Conservation (phyloP, 2,329 filamentous ascomycete species). For the Paraphoma chrysanthemicola region DNA sequence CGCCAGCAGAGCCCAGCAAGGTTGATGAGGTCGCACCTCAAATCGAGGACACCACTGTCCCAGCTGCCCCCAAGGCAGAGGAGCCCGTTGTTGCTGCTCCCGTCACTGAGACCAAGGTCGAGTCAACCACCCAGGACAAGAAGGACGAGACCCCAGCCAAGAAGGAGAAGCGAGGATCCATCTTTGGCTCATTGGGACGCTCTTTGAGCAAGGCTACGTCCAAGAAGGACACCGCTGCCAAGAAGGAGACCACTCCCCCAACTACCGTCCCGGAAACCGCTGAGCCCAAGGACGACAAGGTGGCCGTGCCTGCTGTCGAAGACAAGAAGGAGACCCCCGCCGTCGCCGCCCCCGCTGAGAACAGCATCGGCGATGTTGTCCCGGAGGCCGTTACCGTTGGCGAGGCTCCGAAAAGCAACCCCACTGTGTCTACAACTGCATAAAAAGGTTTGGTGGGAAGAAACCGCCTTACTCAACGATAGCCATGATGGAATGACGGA, state of each 20-base stretch:
- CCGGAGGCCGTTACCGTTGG: conserved; percentile 49
- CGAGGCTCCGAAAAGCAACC: conserved; percentile 49
- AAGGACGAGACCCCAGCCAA: conserved; percentile 53
- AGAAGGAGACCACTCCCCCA: conserved; percentile 40
- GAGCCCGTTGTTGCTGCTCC: conserved; percentile 29
- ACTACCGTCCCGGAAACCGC: conserved; percentile 45
- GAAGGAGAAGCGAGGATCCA: conserved; percentile 85
- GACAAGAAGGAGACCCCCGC: conserved; percentile 40
- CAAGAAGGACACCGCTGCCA: conserved; percentile 4
- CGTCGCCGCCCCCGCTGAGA: conserved; percentile 31
- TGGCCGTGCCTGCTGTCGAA: conserved; percentile 25
- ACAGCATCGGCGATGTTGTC: conserved; percentile 48
- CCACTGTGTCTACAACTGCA: conserved; percentile 50
- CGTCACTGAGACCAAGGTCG: conserved; percentile 45
- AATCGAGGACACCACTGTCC: conserved; percentile 41
- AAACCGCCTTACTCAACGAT: conserved; percentile 46
- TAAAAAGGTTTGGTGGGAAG: conserved; percentile 53
- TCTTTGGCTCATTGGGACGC: conserved; percentile 74
- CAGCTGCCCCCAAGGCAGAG: conserved; percentile 25
- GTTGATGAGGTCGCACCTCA: conserved; percentile 49
- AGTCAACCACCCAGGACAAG: conserved; percentile 31
- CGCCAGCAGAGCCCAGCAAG: conserved; percentile 39
- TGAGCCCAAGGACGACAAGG: conserved; percentile 33
- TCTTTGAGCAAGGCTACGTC: conserved; percentile 48
- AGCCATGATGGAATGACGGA: conserved; percentile 53